Percentiles rank a stretch among this genome's conserved stretches.
phyloP scores from a whole-genome alignment of 2,329 filamentous ascomycete species.

The Fusarium pseudonygamai region DNA sequence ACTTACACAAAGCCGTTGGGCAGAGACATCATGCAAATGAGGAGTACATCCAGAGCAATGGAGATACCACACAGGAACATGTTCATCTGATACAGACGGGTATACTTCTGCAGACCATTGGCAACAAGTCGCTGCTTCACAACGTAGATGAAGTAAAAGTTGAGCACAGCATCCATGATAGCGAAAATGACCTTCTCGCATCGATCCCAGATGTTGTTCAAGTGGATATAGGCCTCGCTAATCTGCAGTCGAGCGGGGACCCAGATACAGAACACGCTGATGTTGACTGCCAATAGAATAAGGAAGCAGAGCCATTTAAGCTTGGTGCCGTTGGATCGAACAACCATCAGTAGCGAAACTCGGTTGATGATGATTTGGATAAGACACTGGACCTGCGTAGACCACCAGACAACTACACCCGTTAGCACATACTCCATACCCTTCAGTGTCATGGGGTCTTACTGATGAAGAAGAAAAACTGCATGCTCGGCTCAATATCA shows the following conservation, averaged over 20 bases:
- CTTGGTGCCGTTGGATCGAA: conserved; percentile 45
- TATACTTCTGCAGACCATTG: conserved; percentile 61
- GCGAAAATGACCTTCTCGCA: conserved; percentile 59
- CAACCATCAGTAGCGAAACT: conserved; percentile 55
- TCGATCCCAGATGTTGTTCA: conserved; percentile 62
- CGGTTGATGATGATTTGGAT: conserved; percentile 64
- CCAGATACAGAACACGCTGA: conserved; percentile 62
- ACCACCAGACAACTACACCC: conserved; percentile 42
- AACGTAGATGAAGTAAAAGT: conserved; percentile 56
- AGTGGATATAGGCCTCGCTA: conserved; percentile 48
- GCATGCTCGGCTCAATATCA: conserved; percentile 44
- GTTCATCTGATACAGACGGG: conserved; percentile 53
- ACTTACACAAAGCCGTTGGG: conserved; percentile 43
- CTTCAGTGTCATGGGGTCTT: conserved; percentile 2
- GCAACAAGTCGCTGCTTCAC: conserved; percentile 57
- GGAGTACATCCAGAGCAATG: conserved; percentile 42
- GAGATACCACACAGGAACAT: conserved; percentile 43
- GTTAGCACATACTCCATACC: background rate
- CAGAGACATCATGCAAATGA: conserved; percentile 43
- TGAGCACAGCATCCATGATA: conserved; percentile 57
- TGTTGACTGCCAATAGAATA: conserved; percentile 56
- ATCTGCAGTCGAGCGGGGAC: conserved; percentile 58
- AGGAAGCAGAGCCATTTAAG: conserved; percentile 57
- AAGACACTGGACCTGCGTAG: conserved; percentile 53
- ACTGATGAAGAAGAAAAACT: conserved; percentile 44